A percentile compares a stretch with the other conserved stretches of the same genome.
These are phyloP conservation scores for Mycena crocata DNA, from an alignment of 768 basidiomycete species.

Conservation along the genomic window DNA sequence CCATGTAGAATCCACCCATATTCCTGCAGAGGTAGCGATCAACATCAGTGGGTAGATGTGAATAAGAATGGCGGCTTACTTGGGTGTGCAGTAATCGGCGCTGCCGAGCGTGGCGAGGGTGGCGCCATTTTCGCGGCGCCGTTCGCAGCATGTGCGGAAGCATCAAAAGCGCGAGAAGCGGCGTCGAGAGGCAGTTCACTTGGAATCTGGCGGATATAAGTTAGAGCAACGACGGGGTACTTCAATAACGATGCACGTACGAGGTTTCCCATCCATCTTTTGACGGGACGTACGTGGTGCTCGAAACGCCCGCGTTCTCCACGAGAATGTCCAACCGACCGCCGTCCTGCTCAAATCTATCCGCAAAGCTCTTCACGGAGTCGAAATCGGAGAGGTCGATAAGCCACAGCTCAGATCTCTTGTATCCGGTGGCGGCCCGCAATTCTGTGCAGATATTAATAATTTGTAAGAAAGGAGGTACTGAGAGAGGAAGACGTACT, in stretches of 20 bases:
- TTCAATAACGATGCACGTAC: conserved; percentile 4
- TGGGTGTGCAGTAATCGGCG: conserved; percentile 31
- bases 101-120: conserved; percentile 34
- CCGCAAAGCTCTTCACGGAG: conserved; percentile 46
- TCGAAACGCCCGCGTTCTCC: conserved; percentile 40
- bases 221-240: neutral
- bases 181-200: conserved; percentile 46
- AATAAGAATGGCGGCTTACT: neutral
- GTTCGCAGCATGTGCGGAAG: conserved; percentile 44
- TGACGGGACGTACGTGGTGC: conserved; percentile 34
- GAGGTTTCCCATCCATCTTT: conserved; percentile 47
- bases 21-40: too few species aligned
- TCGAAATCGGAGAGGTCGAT: conserved; percentile 48
- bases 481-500: neutral
- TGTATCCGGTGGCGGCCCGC: conserved; percentile 29
- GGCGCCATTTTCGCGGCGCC: conserved; percentile 2
- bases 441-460: neutral
- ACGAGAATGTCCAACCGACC: conserved; percentile 44
- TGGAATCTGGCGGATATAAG: conserved; percentile 42
- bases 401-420: conserved; percentile 40
- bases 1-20: neutral
- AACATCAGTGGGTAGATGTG: too few species aligned
- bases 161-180: conserved; percentile 41
- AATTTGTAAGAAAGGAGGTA: neutral
- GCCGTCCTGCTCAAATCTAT: conserved; percentile 38